Evolutionary conservation across 805 yeast species (phyloP).

Genomic region (Candida nanaspora): DNA sequence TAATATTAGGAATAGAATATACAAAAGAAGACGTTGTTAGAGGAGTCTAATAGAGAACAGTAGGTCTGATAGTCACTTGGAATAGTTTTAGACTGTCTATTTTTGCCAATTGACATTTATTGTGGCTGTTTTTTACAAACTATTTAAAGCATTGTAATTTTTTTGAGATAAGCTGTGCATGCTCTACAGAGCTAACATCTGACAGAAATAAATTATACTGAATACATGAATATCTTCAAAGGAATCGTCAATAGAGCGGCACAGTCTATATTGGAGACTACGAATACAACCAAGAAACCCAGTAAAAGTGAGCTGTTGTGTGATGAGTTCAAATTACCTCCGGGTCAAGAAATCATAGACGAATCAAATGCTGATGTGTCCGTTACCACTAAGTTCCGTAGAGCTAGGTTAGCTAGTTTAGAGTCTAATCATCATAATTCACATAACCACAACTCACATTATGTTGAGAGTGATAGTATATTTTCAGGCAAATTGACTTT

Average conservation of each 20-base stretch:
- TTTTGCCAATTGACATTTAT: too few relatives aligned
- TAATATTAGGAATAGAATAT: too few relatives aligned
- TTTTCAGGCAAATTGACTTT: slow-evolving; percentile 57
- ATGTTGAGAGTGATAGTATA: neutral
- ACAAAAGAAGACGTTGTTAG: too few relatives aligned
- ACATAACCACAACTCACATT: neutral
- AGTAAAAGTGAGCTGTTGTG: slow-evolving; percentile 68
- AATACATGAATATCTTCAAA: slow-evolving; percentile 52
- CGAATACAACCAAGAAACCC: slow-evolving; percentile 32
- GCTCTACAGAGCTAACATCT: too few relatives aligned
- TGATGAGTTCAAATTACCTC: slow-evolving; percentile 63
- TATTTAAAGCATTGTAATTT: too few relatives aligned
- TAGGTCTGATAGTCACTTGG: too few relatives aligned
- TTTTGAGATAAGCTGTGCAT: too few relatives aligned
- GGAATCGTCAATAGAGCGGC: slow-evolving; percentile 40
- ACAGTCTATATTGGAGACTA: slow-evolving; percentile 36
- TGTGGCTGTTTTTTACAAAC: too few relatives aligned
- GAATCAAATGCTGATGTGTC: slow-evolving; percentile 62
- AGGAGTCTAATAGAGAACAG: too few relatives aligned
- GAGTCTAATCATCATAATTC: neutral
- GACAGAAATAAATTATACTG: too few relatives aligned
- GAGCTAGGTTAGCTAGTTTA: slow-evolving; percentile 5
- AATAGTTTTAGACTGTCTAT: too few relatives aligned
- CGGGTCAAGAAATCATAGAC: slow-evolving; percentile 54
- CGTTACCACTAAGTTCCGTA: slow-evolving; percentile 18